phyloP scores from a whole-genome alignment of 2,329 filamentous ascomycete genomes.

The Bretziella fagacearum region DNA sequence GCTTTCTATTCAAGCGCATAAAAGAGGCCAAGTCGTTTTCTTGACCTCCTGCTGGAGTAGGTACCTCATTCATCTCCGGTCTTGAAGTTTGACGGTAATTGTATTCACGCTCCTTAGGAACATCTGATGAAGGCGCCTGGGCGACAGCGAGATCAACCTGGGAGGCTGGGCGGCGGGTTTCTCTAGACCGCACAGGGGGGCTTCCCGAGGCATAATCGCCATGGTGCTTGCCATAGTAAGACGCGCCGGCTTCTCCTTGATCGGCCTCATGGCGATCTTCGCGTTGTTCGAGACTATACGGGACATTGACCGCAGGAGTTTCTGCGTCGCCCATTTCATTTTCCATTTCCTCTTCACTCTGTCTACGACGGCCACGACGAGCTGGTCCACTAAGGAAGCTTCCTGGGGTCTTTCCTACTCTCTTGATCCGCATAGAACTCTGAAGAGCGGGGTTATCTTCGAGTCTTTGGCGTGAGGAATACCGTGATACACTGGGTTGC shows the following conservation, averaged over 20 bases:
- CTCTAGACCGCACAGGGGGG: conserved; percentile 32
- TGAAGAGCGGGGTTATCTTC: conserved; percentile 50
- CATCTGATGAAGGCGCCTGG: conserved; percentile 19
- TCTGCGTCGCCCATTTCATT: conserved; percentile 25
- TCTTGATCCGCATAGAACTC: conserved; percentile 61
- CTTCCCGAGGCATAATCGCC: conserved; percentile 40
- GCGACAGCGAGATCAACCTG: background rate
- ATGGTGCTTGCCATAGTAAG: conserved; percentile 25
- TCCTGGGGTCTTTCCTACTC: conserved; percentile 57
- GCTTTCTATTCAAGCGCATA: conserved; percentile 27
- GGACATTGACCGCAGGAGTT: conserved; percentile 17
- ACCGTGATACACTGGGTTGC: conserved; percentile 27
- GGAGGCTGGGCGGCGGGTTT: conserved; percentile 12
- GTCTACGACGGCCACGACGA: conserved; percentile 51
- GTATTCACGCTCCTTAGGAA: background rate
- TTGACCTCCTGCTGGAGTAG: conserved; percentile 47
- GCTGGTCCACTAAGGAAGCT: conserved; percentile 68
- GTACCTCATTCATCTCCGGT: background rate
- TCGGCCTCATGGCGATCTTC: conserved; percentile 21
- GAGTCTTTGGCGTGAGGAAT: conserved; percentile 32
- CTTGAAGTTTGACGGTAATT: background rate
- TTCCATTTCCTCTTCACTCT: conserved; percentile 49
- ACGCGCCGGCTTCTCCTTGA: conserved; percentile 23
- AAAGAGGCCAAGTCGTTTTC: conserved; percentile 66
- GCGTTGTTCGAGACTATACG: conserved; percentile 27